Base-by-base conservation (phyloP, 495 filamentous ascomycete species). In the Massariosphaeria phaeospora region DNA sequence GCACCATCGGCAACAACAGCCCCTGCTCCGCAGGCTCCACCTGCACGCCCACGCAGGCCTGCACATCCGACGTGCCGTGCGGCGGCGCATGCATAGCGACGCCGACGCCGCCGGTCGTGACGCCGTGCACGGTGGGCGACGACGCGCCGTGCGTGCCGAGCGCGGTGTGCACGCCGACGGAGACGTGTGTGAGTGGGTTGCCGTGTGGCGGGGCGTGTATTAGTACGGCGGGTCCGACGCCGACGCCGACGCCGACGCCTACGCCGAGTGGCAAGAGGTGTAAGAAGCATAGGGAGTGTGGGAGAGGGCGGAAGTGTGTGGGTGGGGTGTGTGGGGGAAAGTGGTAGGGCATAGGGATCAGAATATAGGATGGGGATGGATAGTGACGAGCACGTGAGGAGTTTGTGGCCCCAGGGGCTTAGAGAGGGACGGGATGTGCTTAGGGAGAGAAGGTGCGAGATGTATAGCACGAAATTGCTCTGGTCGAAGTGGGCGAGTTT, bases 41-140 rank as follows among this genome's bases (percentile, higher is more conserved):
- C 12, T 61, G 57, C 38, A 61, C 57, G 10, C 57, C 57, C 2
- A 61, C 57, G 3, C 55, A 51, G 57, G 47, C 39, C 8, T 55
- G 34, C 23, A 61, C 57, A 1, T 25, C 50, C 7, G 57, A 51
- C 6, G 0, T 39, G 4, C 51, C 57, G 1, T 61, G 57, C 8
- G 24, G 30, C 12, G 57, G 57, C 15, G 15, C 25, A 18, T 60
- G 57, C 25, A 60, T 60, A 13, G 57, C 41, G 3, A 54, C 33
- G 6, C 43, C 50, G 1, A 60, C 43, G 1, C 57, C 50, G 0
- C 48, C 15, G 12, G 23, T 50, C 13, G 17, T 26, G 20, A 60
- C 50, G 0, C 23, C 57, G 1, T 60, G 57, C 44, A 54, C 49
- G 1, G 36, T 60, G 7, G 57, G 50, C 3, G 23, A 60, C 29